phyloP scores from a whole-genome alignment of 2,329 filamentous ascomycete species.

The Colletotrichum sp. region DNA sequence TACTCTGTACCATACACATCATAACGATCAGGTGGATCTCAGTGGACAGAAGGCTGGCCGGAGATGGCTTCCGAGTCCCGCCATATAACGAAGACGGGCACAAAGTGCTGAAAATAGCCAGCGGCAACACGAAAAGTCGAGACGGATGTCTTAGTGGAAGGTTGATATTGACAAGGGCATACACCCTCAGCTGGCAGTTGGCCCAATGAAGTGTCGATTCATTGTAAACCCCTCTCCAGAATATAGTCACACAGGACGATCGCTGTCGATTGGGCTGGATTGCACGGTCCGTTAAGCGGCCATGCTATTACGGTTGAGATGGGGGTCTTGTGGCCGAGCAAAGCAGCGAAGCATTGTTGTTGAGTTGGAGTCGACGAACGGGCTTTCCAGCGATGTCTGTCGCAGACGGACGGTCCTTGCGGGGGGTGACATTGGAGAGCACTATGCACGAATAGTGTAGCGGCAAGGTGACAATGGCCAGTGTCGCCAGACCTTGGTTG shows the following conservation, averaged over 20 bases:
- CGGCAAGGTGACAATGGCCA: not conserved
- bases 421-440: not conserved
- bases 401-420: constrained; percentile 7
- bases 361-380: not conserved
- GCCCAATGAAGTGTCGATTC: not conserved
- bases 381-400: not conserved
- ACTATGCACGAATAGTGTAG: not conserved
- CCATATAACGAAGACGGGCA: not conserved
- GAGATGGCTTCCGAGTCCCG: not conserved
- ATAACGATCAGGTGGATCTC: not conserved
- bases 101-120: not conserved
- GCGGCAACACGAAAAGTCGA: not conserved
- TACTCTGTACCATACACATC: not conserved
- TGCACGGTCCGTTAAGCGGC: not conserved
- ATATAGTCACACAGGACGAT: not conserved
- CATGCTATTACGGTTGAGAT: not conserved
- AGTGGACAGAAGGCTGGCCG: not conserved
- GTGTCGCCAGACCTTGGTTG: not conserved
- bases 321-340: not conserved
- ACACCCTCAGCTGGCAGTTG: not conserved
- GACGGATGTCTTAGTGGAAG: not conserved
- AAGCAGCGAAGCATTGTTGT: not conserved
- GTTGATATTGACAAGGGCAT: not conserved
- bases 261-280: not conserved
- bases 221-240: not conserved